phyloP scores from a whole-genome alignment of 495 filamentous ascomycete genomes.

The Tirmania nivea region DNA sequence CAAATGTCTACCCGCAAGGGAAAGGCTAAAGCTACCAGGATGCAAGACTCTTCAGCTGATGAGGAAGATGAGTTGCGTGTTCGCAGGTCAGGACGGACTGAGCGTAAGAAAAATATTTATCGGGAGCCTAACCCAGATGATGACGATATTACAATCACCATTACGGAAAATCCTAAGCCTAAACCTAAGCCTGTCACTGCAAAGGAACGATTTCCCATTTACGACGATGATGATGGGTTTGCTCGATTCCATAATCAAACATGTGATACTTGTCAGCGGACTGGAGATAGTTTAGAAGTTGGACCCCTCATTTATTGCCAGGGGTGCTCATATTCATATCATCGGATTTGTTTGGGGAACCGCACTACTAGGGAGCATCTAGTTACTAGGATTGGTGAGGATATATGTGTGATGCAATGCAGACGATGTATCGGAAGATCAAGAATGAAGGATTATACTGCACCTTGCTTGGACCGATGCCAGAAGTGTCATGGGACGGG shows the following conservation, averaged over 20 bases:
- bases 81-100: conserved; percentile 8
- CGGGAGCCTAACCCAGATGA: conserved; percentile 7
- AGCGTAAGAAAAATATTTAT: conserved; percentile 10
- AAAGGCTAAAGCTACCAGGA: background rate
- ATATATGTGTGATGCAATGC: conserved; percentile 76
- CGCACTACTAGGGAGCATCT: conserved; percentile 57
- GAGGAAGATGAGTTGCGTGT: conserved; percentile 1
- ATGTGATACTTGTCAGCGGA: conserved; percentile 50
- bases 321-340: conserved; percentile 65
- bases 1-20: background rate
- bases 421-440: conserved; percentile 51
- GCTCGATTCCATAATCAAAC: conserved; percentile 32
- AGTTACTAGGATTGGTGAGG: conserved; percentile 69
- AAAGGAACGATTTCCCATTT: conserved; percentile 11
- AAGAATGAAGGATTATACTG: conserved; percentile 40
- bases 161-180: background rate
- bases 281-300: conserved; percentile 33
- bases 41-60: conserved; percentile 4
- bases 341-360: conserved; percentile 59
- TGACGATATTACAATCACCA: conserved; percentile 16
- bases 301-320: conserved; percentile 62
- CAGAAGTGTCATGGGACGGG: conserved; percentile 40
- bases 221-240: conserved; percentile 12
- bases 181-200: conserved; percentile 8
- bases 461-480: conserved; percentile 50